Evolutionary conservation across 768 basidiomycete species (phyloP).

Genomic region (Neoboletus magnificus): DNA sequence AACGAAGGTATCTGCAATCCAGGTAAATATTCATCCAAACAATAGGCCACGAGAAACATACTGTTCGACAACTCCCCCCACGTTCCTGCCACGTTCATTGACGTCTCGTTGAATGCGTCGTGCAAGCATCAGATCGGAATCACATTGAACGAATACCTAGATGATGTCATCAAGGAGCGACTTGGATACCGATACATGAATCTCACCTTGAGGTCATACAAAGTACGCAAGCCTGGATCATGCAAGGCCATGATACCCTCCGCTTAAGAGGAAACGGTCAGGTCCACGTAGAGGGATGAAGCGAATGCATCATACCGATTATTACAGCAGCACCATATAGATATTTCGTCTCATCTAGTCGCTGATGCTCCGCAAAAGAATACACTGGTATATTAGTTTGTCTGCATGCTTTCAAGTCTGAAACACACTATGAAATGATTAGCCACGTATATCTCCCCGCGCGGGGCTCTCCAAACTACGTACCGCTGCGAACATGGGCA

Average conservation of each 20-base stretch:
- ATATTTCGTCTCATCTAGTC: conserved; percentile 76
- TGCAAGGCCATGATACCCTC: conserved; percentile 93
- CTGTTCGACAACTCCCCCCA: conserved; percentile 90
- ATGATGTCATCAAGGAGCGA: not conserved
- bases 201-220: conserved; percentile 89
- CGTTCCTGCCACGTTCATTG: conserved; percentile 79
- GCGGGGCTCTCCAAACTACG: conserved; percentile 22
- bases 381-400: conserved; percentile 92
- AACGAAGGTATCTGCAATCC: conserved; percentile 75
- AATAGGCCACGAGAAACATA: conserved; percentile 31
- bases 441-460: not conserved
- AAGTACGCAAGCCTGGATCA: conserved; percentile 67
- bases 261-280: conserved; percentile 38
- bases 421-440: conserved; percentile 57
- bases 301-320: conserved; percentile 51
- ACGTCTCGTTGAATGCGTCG: conserved; percentile 86
- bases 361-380: conserved; percentile 88
- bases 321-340: conserved; percentile 92
- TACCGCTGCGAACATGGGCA: conserved; percentile 79
- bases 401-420: conserved; percentile 79
- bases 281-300: not conserved
- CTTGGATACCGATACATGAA: not conserved
- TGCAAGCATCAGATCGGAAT: conserved; percentile 96
- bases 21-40: not conserved
- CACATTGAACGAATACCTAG: conserved; percentile 87